Evolutionary conservation across 1,284 basidiomycete genomes (phyloP).

Genomic region (Apiotrichum porosum): DNA sequence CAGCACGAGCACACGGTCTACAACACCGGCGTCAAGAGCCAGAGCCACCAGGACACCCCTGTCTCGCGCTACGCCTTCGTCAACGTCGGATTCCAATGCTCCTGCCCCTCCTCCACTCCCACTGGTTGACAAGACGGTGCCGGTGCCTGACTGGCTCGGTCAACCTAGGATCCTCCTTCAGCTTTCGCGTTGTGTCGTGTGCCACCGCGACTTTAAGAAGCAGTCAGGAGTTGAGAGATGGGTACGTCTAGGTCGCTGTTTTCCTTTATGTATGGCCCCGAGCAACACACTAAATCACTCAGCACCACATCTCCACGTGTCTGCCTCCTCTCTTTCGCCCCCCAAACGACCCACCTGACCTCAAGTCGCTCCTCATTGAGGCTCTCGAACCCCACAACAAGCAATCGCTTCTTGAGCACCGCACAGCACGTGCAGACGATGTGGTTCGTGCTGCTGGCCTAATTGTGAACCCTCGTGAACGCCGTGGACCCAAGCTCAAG

Average conservation of each 20-base stretch:
- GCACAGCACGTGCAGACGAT: not conserved
- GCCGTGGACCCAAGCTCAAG: slow-evolving; percentile 1
- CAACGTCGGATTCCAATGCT: too few species aligned
- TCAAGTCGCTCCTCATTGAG: slow-evolving; percentile 27
- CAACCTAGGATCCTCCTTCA: slow-evolving; percentile 23
- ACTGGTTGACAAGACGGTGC: not conserved
- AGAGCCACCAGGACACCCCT: too few species aligned
- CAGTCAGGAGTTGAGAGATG: slow-evolving; percentile 34
- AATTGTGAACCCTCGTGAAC: not conserved
- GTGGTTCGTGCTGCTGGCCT: not conserved
- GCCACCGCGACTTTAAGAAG: slow-evolving; percentile 29
- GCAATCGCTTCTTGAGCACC: slow-evolving; percentile 9
- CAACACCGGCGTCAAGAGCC: slow-evolving; percentile 25
- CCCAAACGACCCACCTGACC: slow-evolving; percentile 36
- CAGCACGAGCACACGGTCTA: slow-evolving; percentile 53
- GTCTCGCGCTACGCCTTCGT: too few species aligned
- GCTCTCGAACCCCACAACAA: slow-evolving; percentile 18
- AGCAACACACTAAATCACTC: too few species aligned
- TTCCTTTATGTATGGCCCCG: too few species aligned
- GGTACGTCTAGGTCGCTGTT: slow-evolving; percentile 28
- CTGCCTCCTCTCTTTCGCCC: slow-evolving; percentile 36
- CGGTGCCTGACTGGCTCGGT: slow-evolving; percentile 37
- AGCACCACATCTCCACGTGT: slow-evolving; percentile 41
- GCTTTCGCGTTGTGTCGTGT: slow-evolving; percentile 29
- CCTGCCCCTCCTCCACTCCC: too few species aligned